phyloP scores from a whole-genome alignment of 352 stramenopile genomes.

The Globisporangium irregulare region DNA sequence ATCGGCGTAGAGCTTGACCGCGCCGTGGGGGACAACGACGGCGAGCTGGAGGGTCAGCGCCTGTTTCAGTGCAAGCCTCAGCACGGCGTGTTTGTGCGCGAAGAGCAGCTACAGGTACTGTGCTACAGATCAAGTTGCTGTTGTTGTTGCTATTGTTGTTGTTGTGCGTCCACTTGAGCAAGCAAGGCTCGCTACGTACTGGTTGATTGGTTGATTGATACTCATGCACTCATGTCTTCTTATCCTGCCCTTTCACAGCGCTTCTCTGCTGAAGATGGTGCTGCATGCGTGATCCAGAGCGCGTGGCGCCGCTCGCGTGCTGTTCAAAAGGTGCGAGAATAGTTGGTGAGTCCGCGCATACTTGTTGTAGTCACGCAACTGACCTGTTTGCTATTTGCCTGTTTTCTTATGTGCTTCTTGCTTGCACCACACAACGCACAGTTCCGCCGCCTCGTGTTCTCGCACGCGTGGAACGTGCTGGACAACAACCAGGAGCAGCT shows the following conservation, averaged over 20 bases:
- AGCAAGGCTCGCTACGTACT: background rate
- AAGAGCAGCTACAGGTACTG: slow-evolving; percentile 65
- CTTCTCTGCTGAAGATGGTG: slow-evolving; percentile 75
- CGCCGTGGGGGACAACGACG: slow-evolving; percentile 74
- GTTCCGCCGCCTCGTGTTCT: slow-evolving; percentile 80
- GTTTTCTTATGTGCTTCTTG: background rate
- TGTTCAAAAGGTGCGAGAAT: slow-evolving; percentile 52
- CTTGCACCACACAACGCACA: background rate
- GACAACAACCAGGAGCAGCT: slow-evolving; percentile 91
- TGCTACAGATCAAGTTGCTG: background rate
- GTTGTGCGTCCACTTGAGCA: background rate
- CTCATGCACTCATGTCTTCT: background rate
- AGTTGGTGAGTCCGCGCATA: background rate
- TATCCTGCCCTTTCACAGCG: slow-evolving; percentile 28
- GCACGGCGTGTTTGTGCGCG: slow-evolving; percentile 82
- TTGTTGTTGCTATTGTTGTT: background rate
- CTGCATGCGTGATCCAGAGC: slow-evolving; percentile 77
- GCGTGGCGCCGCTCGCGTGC: slow-evolving; percentile 66
- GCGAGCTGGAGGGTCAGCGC: slow-evolving; percentile 59
- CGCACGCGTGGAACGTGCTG: slow-evolving; percentile 86
- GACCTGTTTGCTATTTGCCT: background rate
- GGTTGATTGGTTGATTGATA: background rate
- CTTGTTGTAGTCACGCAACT: background rate
- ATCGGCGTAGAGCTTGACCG: slow-evolving; percentile 88
- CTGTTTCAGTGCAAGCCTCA: slow-evolving; percentile 84